Evolutionary conservation across 1,139 yeast genomes (phyloP), one percentile per base, ranked within the genome.

Genomic region (Nakaseomyces kungkrabaensis): DNA sequence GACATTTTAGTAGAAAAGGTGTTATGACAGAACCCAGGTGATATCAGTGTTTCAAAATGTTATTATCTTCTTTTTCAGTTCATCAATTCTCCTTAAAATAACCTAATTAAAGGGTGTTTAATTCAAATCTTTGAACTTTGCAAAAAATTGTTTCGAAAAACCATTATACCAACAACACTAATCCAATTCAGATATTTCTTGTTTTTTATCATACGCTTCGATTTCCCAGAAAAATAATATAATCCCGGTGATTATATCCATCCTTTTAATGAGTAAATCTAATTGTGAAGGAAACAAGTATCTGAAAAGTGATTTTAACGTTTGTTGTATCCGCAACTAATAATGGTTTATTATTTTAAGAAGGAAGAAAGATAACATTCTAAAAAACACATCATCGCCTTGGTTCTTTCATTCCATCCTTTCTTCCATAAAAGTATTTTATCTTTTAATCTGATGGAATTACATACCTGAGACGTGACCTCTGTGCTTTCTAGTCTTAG

Each of bases 401-500:
- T 66, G 70, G 70, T 66, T 66, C 70, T 66, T 66, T 66, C 70
- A 55, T 66, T 66, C 68, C 66, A 65, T 63, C 65, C 60, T 60
- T 63, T 63, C 46, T 43, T 43, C 37, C 37, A 17, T 17, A 17
- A 17, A 43, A n/a, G 36, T 33, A 8, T 33, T 11, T 41, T n/a
- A 24, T 17, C n/a, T 9, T 27, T 27, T 43, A 55, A 5, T 31
- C 33, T 56, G 56, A 53, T 53, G 66, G 69, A 66, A 65, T 59
- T 66, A 82, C 89, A 79, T 83, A 86, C 95, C 95, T 74, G 97
- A 88, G 78, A 92, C 97, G 95, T 94, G 84, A 79, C 99, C 99
- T 87, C 99, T 88, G 86, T 88, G 97, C 84, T 92, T 94, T 87
- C 99, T 89, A 79, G 97, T 92, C 80, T 92, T 89, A 72, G 96